phyloP scores from a whole-genome alignment of 2,329 filamentous ascomycete species.

The Cordyceps farinosa region DNA sequence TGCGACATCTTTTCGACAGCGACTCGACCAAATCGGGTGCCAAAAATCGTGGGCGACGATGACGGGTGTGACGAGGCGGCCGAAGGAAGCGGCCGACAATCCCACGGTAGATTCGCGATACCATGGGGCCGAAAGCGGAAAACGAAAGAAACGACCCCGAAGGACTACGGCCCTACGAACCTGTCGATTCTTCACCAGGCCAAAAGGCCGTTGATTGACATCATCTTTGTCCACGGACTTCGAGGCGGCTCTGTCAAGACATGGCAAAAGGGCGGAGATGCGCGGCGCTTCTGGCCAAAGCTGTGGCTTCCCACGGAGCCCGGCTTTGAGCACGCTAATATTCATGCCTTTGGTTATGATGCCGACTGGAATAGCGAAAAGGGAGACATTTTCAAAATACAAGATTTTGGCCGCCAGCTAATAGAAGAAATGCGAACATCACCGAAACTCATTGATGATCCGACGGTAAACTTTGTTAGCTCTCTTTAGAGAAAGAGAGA shows the following conservation, averaged over 20 bases:
- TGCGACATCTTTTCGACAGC: too few species aligned
- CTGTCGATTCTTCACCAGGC: constrained; percentile 15
- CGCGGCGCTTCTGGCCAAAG: constrained; percentile 37
- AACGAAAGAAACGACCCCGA: too few species aligned
- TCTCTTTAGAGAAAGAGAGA: too few species aligned
- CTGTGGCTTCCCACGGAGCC: constrained; percentile 36
- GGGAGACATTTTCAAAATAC: constrained; percentile 25
- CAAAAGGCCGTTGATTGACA: constrained; percentile 32
- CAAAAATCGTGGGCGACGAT: too few species aligned
- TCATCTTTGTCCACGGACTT: constrained; percentile 42
- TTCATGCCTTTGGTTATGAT: constrained; percentile 33
- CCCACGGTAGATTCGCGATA: too few species aligned
- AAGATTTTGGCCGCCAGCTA: constrained; percentile 30
- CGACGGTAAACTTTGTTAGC: too few species aligned
- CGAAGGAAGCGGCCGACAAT: too few species aligned
- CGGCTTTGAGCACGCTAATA: constrained; percentile 26
- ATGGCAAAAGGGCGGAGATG: constrained; percentile 35
- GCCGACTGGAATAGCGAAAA: constrained; percentile 29
- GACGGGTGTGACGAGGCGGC: too few species aligned
- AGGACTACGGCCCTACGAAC: too few species aligned
- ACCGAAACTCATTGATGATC: constrained; percentile 18
- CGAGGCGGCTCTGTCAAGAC: constrained; percentile 39
- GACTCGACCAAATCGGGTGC: too few species aligned
- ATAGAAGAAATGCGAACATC: constrained; percentile 28
- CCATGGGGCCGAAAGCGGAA: too few species aligned